Evolutionary conservation across 257 asterid species (phyloP), one percentile per base, ranked within the genome.

Genomic region (Scutellaria baicalensis): DNA sequence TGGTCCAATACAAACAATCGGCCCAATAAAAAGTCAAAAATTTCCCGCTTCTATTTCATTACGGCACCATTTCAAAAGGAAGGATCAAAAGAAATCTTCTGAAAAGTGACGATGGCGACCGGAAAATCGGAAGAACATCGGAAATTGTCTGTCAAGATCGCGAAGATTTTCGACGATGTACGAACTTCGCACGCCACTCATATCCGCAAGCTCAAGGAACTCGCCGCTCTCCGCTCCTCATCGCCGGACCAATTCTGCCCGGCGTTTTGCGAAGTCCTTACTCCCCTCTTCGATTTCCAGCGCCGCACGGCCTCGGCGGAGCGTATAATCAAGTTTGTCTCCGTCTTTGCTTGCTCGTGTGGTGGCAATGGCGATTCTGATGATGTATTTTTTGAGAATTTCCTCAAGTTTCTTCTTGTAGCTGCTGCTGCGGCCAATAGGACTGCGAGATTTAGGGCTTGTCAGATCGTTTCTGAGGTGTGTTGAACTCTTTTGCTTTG

Each of bases 381-480:
- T 35, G 92, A 86, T 54, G 90, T 42, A 17, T 86, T 93, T 68
- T 69, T 90, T 78, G 89, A 84, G 80, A 73, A 39, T 39, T 86
- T 90, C 66, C 48, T 93, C 13, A 74, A 80, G 88, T 86, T 90
- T 79, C 75, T 93, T 74, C 79, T 85, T 10, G 68, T 68, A 68
- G 95, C 92, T 68, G 79, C 93, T 59, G 71, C 36, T 0, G 93
- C 96, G 9, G 87, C 89, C 44, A 81, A 79, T 72, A 90, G 76
- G 75, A 86, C 88, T 31, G 89, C 81, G 20, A 83, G 98, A 82
- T 85, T 77, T 63, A 77, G 95, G 77, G 95, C 96, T 66, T 93
- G 97, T 50, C 92, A 88, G 89, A 90, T 90, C 43, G 77, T 87
- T 67, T 93, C 97, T 47, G 97, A 93, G 98, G 97, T 90, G 59